phyloP scores from a whole-genome alignment of 2,329 filamentous ascomycete species.

The Lasiodiplodia sp. region DNA sequence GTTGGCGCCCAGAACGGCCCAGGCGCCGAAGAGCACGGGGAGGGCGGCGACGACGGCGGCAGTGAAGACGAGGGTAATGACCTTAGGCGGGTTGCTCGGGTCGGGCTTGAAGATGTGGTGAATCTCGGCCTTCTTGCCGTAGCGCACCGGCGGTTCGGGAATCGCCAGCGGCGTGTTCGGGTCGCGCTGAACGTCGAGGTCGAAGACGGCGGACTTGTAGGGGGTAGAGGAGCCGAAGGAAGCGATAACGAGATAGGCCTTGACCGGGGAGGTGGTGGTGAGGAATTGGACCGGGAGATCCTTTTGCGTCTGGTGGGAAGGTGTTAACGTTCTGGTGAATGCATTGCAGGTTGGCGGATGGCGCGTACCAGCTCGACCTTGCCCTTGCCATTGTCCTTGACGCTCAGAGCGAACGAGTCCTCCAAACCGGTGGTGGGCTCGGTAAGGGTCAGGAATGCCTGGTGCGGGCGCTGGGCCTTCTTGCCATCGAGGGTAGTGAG shows the following conservation, averaged over 20 bases:
- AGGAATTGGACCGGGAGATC: constrained; percentile 88
- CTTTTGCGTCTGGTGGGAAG: constrained; percentile 73
- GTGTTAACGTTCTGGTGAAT: constrained; percentile 9
- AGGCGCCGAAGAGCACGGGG: constrained; percentile 75
- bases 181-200: constrained; percentile 72
- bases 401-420: constrained; percentile 80
- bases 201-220: constrained; percentile 74
- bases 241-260: constrained; percentile 82
- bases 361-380: constrained; percentile 80
- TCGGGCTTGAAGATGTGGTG: constrained; percentile 87
- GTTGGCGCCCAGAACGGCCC: constrained; percentile 84
- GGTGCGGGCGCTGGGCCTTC: constrained; percentile 84
- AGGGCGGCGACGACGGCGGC: constrained; percentile 75
- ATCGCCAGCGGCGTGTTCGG: constrained; percentile 64
- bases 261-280: constrained; percentile 69
- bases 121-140: constrained; percentile 84
- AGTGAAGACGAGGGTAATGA: constrained; percentile 81
- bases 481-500: constrained; percentile 82
- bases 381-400: constrained; percentile 89
- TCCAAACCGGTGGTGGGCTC: constrained; percentile 80
- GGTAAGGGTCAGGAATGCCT: constrained; percentile 86
- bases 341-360: constrained; percentile 23
- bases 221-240: constrained; percentile 80
- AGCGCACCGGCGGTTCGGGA: constrained; percentile 76
- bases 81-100: constrained; percentile 78